A percentile compares a stretch with the other conserved stretches of the same genome.
These are phyloP conservation scores for Trametes meyenii DNA, from an alignment of 768 basidiomycete genomes.

Conservation along the genomic window DNA sequence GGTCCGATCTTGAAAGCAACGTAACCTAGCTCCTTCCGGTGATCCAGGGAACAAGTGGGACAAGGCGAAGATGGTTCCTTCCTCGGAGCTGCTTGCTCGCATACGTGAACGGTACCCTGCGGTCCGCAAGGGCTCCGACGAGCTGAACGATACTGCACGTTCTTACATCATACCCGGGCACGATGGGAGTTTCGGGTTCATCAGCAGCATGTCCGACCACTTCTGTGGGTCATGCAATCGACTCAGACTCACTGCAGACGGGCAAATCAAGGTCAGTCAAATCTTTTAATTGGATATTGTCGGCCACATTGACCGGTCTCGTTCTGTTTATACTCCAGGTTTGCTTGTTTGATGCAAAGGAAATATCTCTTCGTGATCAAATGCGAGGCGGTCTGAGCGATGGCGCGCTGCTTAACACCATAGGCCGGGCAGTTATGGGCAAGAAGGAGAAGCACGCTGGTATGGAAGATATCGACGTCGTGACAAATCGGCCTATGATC, in stretches of 20 bases:
- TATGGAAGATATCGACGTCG: constrained; percentile 79
- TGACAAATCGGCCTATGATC: constrained; percentile 86
- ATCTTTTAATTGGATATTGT: not conserved
- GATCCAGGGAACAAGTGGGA: constrained; percentile 82
- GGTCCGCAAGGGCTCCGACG: constrained; percentile 62
- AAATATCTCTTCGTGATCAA: constrained; percentile 78
- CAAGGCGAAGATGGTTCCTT: constrained; percentile 79
- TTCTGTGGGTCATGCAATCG: constrained; percentile 87
- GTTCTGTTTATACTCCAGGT: constrained; percentile 46
- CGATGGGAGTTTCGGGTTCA: constrained; percentile 78
- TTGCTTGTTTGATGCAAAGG: constrained; percentile 84
- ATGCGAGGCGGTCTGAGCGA: constrained; percentile 70
- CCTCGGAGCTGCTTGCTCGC: constrained; percentile 57
- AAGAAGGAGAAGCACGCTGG: constrained; percentile 85
- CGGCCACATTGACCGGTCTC: not conserved
- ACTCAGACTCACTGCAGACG: constrained; percentile 85
- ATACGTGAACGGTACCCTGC: constrained; percentile 53
- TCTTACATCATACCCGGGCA: constrained; percentile 77
- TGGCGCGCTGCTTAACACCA: constrained; percentile 57
- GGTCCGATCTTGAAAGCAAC: constrained; percentile 5
- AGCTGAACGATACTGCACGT: constrained; percentile 79
- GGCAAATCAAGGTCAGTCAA: constrained; percentile 74
- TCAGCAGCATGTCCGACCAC: constrained; percentile 93
- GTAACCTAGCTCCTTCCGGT: constrained; percentile 4
- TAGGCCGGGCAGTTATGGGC: constrained; percentile 63